Conservation (phyloP, 108 stramenopile genomes). For the Bacterosira constricta region DNA sequence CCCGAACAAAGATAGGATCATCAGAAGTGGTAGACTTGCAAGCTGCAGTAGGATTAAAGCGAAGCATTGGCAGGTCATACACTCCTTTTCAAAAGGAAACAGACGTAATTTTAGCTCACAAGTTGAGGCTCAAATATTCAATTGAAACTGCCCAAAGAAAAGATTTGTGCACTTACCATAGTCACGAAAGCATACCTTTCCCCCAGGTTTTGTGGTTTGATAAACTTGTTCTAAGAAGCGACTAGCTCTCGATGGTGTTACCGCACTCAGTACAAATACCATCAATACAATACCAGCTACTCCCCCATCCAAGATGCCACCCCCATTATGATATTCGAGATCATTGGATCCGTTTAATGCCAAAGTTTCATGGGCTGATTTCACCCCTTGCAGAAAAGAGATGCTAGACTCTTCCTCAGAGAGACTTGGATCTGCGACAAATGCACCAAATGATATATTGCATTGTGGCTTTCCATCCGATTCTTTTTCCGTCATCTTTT, state of each 20-base stretch:
- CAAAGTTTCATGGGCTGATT: conserved; percentile 3
- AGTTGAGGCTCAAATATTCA: no score
- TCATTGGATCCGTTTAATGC: not conserved
- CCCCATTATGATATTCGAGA: not conserved
- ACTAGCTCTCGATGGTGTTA: conserved; percentile 16
- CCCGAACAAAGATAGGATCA: conserved; percentile 30
- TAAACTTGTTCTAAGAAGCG: conserved; percentile 26
- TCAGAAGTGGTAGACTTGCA: conserved; percentile 3
- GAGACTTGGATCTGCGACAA: conserved; percentile 27
- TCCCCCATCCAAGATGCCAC: conserved; percentile 1
- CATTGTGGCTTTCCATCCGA: not conserved
- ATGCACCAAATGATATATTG: conserved; percentile 15
- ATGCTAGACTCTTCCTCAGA: not conserved
- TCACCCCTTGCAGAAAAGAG: conserved; percentile 7
- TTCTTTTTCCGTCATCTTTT: not conserved
- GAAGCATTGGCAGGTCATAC: conserved; percentile 51
- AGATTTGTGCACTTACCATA: no score
- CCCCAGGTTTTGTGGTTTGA: conserved; percentile 11
- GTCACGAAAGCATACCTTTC: conserved; percentile 45
- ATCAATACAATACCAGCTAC: conserved; percentile 32
- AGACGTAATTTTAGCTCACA: no score
- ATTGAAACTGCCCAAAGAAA: no score
- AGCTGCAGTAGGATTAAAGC: conserved; percentile 23
- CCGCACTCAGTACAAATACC: conserved; percentile 46
- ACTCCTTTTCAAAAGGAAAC: no score